phyloP scores from a whole-genome alignment of 768 basidiomycete genomes.

The Auricularia sp. region DNA sequence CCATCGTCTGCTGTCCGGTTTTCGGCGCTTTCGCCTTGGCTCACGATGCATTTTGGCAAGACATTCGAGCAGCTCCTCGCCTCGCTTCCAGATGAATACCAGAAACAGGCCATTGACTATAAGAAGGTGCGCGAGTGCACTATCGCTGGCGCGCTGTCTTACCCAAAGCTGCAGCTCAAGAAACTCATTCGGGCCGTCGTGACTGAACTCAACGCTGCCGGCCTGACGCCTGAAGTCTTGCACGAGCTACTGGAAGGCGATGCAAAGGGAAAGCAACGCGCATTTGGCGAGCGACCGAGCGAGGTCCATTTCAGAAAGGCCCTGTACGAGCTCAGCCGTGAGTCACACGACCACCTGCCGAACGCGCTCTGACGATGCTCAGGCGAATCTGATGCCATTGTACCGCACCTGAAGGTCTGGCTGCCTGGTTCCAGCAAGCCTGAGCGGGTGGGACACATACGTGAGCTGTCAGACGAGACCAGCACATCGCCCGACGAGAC shows the following conservation, averaged over 20 bases:
- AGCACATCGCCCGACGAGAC: neutral
- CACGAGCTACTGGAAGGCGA: slow-evolving; percentile 24
- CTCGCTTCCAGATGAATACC: slow-evolving; percentile 65
- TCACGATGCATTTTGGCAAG: slow-evolving; percentile 65
- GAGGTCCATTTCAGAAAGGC: slow-evolving; percentile 20
- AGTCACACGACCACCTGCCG: slow-evolving; percentile 5
- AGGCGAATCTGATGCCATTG: slow-evolving; percentile 28
- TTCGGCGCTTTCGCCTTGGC: neutral
- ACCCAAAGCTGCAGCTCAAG: slow-evolving; percentile 52
- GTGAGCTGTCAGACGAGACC: neutral
- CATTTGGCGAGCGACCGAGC: slow-evolving; percentile 7
- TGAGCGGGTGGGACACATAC: neutral
- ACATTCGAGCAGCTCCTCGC: slow-evolving; percentile 52
- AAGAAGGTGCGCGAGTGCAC: slow-evolving; percentile 40
- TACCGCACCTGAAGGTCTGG: slow-evolving; percentile 49
- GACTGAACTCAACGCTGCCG: slow-evolving; percentile 62
- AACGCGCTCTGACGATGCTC: slow-evolving; percentile 6
- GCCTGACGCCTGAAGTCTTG: slow-evolving; percentile 36
- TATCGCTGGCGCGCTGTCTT: neutral
- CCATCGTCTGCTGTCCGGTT: neutral
- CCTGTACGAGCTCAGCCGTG: slow-evolving; percentile 46
- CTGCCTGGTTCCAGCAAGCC: slow-evolving; percentile 15
- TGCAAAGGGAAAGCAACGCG: slow-evolving; percentile 17
- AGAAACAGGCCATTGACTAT: slow-evolving; percentile 75
- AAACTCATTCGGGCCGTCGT: slow-evolving; percentile 80